A percentile compares a stretch with the other conserved stretches of the same genome.
phyloP scores from a whole-genome alignment of 164 flowering plant genomes.

The Berberis thunbergii region DNA sequence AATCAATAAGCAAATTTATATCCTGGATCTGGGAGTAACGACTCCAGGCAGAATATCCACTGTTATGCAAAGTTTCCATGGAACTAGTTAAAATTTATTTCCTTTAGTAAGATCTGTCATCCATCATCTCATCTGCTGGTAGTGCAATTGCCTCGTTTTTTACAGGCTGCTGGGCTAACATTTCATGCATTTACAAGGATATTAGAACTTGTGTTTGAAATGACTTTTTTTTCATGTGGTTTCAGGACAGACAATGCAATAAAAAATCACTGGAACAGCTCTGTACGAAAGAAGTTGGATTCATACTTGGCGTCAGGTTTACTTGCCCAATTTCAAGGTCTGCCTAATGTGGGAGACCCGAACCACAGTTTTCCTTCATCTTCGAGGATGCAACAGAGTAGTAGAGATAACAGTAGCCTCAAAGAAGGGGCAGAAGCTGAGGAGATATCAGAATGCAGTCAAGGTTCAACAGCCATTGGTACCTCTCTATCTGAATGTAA shows the following conservation, averaged over 20 bases:
- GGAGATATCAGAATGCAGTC: conserved; percentile 79
- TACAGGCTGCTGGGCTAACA: too few relatives aligned
- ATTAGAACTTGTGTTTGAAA: too few relatives aligned
- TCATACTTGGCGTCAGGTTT: conserved; percentile 76
- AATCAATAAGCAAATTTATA: too few relatives aligned
- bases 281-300: conserved; percentile 88
- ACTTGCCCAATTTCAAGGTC: conserved; percentile 48
- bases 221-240: conserved; percentile 10
- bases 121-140: too few relatives aligned
- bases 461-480: conserved; percentile 37
- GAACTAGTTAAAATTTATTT: too few relatives aligned
- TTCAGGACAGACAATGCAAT: conserved; percentile 99
- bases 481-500: conserved; percentile 37
- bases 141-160: too few relatives aligned
- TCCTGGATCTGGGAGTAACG: too few relatives aligned
- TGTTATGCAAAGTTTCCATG: too few relatives aligned
- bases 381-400: conserved; percentile 37
- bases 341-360: conserved; percentile 36
- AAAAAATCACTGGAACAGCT: conserved; percentile 98
- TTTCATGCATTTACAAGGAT: too few relatives aligned
- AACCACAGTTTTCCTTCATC: conserved; percentile 37
- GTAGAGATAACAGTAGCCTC: conserved; percentile 40
- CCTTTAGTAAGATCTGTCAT: too few relatives aligned
- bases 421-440: conserved; percentile 41
- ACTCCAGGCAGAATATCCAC: too few relatives aligned